A percentile compares a stretch with the other conserved stretches of the same genome.
phyloP scores from a whole-genome alignment of 179 eudicot species.

The Monotropa hypopitys region DNA sequence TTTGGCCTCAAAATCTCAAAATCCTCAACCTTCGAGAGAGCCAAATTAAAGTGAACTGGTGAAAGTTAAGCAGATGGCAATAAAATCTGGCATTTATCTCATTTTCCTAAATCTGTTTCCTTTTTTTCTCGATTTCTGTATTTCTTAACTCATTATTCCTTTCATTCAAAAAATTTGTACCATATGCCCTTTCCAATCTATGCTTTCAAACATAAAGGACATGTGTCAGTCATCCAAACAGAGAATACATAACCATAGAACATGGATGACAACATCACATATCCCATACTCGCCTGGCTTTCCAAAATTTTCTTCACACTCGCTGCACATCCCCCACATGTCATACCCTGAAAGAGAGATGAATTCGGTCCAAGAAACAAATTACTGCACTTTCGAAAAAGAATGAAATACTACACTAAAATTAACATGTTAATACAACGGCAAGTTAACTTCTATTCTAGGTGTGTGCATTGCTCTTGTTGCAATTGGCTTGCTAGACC shows the following conservation, averaged over 20 bases:
- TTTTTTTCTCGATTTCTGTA: background rate
- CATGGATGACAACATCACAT: background rate
- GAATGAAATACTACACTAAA: too few species aligned
- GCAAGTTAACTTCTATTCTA: too few species aligned
- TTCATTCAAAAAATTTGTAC: background rate
- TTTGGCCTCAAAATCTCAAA: background rate
- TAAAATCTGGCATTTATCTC: background rate
- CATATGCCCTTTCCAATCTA: background rate
- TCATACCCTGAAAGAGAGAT: slow-evolving; percentile 57
- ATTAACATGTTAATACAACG: too few species aligned
- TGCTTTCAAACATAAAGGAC: background rate
- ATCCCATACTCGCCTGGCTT: slow-evolving; percentile 51
- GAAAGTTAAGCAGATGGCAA: background rate
- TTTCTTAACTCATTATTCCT: background rate
- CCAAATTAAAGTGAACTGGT: background rate
- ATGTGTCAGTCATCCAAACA: background rate
- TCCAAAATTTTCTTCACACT: slow-evolving; percentile 93
- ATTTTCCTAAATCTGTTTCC: background rate
- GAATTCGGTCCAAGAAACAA: background rate
- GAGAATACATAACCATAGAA: background rate
- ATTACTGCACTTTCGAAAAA: background rate
- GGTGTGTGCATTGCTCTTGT: too few species aligned
- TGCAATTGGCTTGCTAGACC: too few species aligned
- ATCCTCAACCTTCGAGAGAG: background rate
- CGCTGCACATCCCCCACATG: slow-evolving; percentile 91